Conservation (phyloP, 352 stramenopile genomes). For the Plasmopara halstedii region DNA sequence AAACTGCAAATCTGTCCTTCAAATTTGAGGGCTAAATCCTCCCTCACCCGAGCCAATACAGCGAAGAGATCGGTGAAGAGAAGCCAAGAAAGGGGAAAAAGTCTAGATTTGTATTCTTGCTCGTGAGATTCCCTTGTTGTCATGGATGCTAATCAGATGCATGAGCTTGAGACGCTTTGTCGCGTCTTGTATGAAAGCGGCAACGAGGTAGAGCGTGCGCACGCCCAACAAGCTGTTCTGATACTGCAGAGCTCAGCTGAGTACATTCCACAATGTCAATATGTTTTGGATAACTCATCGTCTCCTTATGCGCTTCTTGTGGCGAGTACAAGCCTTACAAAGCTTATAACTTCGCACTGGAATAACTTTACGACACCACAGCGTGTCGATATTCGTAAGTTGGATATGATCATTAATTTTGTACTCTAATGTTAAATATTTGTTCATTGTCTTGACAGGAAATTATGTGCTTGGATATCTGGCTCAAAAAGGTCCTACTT, state of each 20-base stretch:
- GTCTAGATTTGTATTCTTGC: no score
- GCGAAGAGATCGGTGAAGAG: no score
- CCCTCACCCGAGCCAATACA: no score
- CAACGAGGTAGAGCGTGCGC: constrained; percentile 61
- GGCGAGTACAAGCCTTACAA: constrained; percentile 93
- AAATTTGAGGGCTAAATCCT: no score
- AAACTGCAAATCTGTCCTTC: no score
- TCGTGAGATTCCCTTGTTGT: no score
- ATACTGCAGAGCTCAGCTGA: constrained; percentile 89
- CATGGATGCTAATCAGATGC: constrained; percentile 71
- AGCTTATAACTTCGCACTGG: constrained; percentile 97
- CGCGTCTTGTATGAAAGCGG: constrained; percentile 70
- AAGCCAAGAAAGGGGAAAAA: no score
- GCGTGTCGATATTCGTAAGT: constrained; percentile 89
- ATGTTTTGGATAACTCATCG: constrained; percentile 95
- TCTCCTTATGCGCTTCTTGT: constrained; percentile 95
- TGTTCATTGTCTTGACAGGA: constrained; percentile 27
- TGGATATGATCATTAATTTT: not conserved
- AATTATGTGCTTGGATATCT: constrained; percentile 98
- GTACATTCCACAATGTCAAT: constrained; percentile 98
- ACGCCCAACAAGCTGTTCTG: constrained; percentile 79
- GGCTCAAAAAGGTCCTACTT: constrained; percentile 89
- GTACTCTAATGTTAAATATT: constrained; percentile 22
- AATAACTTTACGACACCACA: constrained; percentile 83
- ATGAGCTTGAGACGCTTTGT: constrained; percentile 73